These are phyloP conservation scores for Achlya hypogyna DNA, from an alignment of 352 stramenopile species.

Conservation along the genomic window DNA sequence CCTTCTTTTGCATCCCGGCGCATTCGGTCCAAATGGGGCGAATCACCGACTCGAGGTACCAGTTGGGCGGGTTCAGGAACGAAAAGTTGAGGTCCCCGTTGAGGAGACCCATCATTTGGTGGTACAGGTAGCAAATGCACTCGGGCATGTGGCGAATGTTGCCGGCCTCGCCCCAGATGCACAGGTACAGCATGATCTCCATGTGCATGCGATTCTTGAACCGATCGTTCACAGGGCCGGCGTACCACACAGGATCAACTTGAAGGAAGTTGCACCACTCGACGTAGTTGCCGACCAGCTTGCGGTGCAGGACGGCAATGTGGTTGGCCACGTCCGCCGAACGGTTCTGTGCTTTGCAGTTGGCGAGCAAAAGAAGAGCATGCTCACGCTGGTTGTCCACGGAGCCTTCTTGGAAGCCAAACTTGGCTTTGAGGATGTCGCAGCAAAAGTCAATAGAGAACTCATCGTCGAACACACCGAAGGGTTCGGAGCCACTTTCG, in stretches of 20 bases:
- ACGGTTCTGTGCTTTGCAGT: conserved; percentile 51
- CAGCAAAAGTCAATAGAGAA: conserved; percentile 65
- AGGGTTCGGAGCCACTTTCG: neutral
- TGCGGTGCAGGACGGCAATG: conserved; percentile 44
- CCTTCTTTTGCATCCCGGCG: conserved; percentile 57
- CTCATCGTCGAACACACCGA: conserved; percentile 61
- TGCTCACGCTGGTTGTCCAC: conserved; percentile 74
- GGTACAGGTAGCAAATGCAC: conserved; percentile 94
- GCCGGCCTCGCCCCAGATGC: conserved; percentile 93
- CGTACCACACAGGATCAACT: conserved; percentile 30
- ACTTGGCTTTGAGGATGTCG: conserved; percentile 60
- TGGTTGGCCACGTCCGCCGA: conserved; percentile 29
- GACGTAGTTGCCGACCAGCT: conserved; percentile 54
- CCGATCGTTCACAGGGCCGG: conserved; percentile 31
- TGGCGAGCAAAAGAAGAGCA: conserved; percentile 57
- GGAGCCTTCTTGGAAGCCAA: conserved; percentile 59
- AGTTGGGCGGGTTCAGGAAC: conserved; percentile 34
- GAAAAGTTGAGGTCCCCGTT: conserved; percentile 51
- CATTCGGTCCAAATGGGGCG: conserved; percentile 52
- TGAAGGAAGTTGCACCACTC: conserved; percentile 54
- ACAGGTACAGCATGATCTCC: conserved; percentile 93
- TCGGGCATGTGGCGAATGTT: conserved; percentile 96
- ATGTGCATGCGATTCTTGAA: conserved; percentile 58
- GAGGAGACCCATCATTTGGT: conserved; percentile 54
- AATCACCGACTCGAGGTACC: conserved; percentile 48